Base-by-base conservation (phyloP, 2,329 filamentous ascomycete genomes). In the Cadophora gregata region DNA sequence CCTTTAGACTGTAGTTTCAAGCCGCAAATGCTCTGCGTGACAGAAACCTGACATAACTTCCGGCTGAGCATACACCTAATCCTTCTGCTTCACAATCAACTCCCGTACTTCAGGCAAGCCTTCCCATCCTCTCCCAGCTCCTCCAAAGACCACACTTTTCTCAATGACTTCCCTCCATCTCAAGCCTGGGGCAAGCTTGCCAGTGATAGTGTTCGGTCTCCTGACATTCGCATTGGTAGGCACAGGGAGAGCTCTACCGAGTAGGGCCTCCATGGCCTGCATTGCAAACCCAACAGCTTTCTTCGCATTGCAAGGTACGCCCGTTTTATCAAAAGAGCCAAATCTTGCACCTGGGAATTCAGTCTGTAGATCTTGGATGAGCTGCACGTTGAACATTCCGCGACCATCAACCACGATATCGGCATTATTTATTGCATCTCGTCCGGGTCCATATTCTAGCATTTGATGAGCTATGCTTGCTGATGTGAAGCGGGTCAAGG, bases 261-360 rank as follows among this genome's bases (percentile, higher is more conserved):
- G 67, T 8, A 78, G 55, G 33, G 76, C 75, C 62, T 78, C 76
- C 73, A 78, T 75, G 14, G 76, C 76, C 58, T 77, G 75, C 75
- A 77, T 76, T 1, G 76, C 76, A 53, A 77, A 77, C 1, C 75
- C 75, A 0, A 78, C 75, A 9, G 75, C 75, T 60, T 77, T 76
- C 67, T 77, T 77, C 14, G 74, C 76, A 64, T 77, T 77, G 7
- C 69, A 72, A 9, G 76, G 76, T 0, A 78, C 68, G 31, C 76
- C 76, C 0, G 76, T 78, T 50, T 73, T 72, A 25, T 77, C 75
- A n/a, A 76, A 76, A 2, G 65, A 69, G 12, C 71, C 70, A 38
- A 77, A 76, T 21, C 27, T 67, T 0, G 75, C 74, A 0, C 69
- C 67, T 5, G 75, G 75, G 33, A 77, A 76, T 53, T 76, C 75